Conservation (phyloP, 176 grass and related monocot species). For the Themeda triandra region DNA sequence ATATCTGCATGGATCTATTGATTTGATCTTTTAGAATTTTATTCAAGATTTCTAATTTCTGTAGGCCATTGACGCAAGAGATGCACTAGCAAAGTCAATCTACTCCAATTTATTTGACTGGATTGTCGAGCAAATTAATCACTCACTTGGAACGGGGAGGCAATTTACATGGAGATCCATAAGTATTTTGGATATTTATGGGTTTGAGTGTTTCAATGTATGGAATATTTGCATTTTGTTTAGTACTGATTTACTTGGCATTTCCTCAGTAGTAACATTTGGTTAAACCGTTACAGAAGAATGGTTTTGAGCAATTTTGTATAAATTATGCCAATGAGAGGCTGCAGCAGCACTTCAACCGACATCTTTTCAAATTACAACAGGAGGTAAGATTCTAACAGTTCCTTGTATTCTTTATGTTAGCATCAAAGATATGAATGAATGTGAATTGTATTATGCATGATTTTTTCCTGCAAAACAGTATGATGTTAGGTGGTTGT, state of each 20-base stretch:
- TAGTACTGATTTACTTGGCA: neutral
- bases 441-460: neutral
- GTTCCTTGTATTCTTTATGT: conserved; percentile 13
- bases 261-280: conserved; percentile 19
- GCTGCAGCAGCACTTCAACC: conserved; percentile 92
- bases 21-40: conserved; percentile 10
- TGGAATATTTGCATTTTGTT: conserved; percentile 36
- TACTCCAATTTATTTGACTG: conserved; percentile 92
- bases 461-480: conserved; percentile 11
- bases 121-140: conserved; percentile 84
- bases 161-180: conserved; percentile 64
- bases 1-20: neutral
- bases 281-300: conserved; percentile 62
- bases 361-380: conserved; percentile 92
- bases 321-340: conserved; percentile 99
- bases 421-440: neutral
- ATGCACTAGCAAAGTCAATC: conserved; percentile 92
- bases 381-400: conserved; percentile 66
- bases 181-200: conserved; percentile 99
- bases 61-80: conserved; percentile 84
- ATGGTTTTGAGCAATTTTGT: conserved; percentile 97
- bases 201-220: conserved; percentile 95
- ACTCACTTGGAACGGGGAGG: conserved; percentile 64
- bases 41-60: conserved; percentile 20
- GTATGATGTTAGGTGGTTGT: neutral